Base-by-base conservation (phyloP, 495 filamentous ascomycete genomes). In the Symbiotaphrina buchneri region DNA sequence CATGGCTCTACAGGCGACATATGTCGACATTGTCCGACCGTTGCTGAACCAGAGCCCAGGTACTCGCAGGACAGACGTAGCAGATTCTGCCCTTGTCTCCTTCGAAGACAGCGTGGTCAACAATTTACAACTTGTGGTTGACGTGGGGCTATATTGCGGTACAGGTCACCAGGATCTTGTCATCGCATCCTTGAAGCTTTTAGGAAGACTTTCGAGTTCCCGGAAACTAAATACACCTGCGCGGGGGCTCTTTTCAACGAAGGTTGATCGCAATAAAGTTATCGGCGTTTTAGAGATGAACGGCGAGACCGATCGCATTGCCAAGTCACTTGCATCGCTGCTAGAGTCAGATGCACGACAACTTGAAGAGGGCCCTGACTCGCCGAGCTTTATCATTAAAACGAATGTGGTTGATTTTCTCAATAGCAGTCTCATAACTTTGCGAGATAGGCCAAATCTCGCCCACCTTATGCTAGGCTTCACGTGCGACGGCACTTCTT, bases 401-500 rank as follows among this genome's bases (percentile, higher is more conserved):
- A 48, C 74, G 33, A 65, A 66, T 33, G 68, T 94, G 18, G 60
- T 95, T 6, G 71, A 74, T 24, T 80, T 94, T 37, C 58, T 99
- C 18, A 74, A 79, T 42, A 66, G 63, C 38, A 83, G 76, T 45
- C 51, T 99, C 6, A 60, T 58, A 24, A 63, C 71, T 11, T 65
- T 71, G 18, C 67, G 72, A 18, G 65, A 73, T 41, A 52, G 61
- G 27, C 82, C 85, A 3, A 85, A 71, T 10, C 67, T 95, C 28
- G 84, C 85, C 2, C 87, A 99, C 49, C 58, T 87, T 26, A 52
- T 99, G 13, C 73, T 99, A 14, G 87, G 87, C 0, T 94, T 99
- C 45, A 57, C 59, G 19, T 84, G 79, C 41, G 61, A 66, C 16
- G 59, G 69, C 14, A 63, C 63, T 30, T 54, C 56, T n/a, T 51